Evolutionary conservation across 2,329 filamentous ascomycete species (phyloP).

Genomic region (Westerdykella ornata): DNA sequence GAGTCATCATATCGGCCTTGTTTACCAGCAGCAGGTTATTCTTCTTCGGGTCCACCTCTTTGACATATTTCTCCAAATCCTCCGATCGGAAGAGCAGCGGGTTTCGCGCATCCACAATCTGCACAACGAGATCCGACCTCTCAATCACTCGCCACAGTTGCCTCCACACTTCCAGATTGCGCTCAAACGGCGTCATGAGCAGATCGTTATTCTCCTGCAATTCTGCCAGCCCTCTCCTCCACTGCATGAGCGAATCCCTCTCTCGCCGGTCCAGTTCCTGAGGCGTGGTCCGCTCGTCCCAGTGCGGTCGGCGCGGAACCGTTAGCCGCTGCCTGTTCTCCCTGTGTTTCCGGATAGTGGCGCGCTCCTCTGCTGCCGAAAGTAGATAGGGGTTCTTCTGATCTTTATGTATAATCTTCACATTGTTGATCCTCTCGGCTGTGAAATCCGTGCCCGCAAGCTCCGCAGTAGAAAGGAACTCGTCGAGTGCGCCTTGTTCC

Average conservation of each 20-base stretch:
- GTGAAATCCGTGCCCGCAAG: constrained; percentile 98
- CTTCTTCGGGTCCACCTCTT: constrained; percentile 82
- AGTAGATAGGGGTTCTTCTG: constrained; percentile 93
- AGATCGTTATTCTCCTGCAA: constrained; percentile 90
- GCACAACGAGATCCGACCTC: constrained; percentile 87
- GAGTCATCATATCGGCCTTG: constrained; percentile 98
- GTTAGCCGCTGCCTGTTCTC: constrained; percentile 73
- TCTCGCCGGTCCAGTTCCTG: constrained; percentile 74
- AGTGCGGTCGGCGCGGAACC: constrained; percentile 80
- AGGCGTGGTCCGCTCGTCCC: constrained; percentile 79
- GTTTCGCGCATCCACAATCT: constrained; percentile 96
- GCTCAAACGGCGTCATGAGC: constrained; percentile 95
- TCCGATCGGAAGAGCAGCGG: constrained; percentile 90
- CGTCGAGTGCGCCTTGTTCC: constrained; percentile 91
- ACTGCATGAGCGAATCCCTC: constrained; percentile 73
- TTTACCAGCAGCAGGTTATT: constrained; percentile 90
- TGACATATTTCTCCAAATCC: constrained; percentile 89
- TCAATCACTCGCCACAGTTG: constrained; percentile 98
- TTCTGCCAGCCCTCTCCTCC: constrained; percentile 85
- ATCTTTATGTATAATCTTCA: constrained; percentile 96
- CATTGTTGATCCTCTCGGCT: constrained; percentile 96
- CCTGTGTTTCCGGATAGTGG: constrained; percentile 71
- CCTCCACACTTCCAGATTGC: constrained; percentile 95
- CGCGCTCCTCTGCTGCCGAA: constrained; percentile 74
- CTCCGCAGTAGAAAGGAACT: constrained; percentile 92